Evolutionary conservation across 73 alveolate genomes (phyloP).

Genomic region (Tetrahymena malaccensis): DNA sequence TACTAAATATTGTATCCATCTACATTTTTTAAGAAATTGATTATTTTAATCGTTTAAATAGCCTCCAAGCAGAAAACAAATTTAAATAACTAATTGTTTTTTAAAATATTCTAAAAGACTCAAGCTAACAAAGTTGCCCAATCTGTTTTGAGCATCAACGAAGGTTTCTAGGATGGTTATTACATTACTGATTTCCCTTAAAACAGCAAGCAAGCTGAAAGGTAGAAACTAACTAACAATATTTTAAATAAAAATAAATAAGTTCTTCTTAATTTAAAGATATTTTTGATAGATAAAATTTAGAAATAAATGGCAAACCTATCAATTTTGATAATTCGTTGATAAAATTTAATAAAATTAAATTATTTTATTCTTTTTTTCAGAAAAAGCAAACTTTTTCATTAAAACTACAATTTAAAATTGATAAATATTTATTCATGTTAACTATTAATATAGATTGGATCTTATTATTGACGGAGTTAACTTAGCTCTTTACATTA

Average conservation of each 20-base stretch:
- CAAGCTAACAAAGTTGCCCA: not conserved
- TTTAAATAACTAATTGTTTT: not conserved
- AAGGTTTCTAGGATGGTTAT: not conserved
- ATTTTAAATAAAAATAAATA: not conserved
- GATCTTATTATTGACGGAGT: not conserved
- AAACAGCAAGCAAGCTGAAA: conserved; percentile 1
- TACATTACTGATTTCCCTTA: not conserved
- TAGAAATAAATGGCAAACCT: not conserved
- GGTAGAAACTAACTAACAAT: not conserved
- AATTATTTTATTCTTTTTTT: too few relatives aligned
- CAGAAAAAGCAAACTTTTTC: too few relatives aligned
- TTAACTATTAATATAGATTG: not conserved
- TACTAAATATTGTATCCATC: not conserved
- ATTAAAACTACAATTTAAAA: too few relatives aligned
- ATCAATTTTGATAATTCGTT: not conserved
- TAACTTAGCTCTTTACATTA: not conserved
- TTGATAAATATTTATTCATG: not conserved
- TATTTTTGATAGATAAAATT: not conserved
- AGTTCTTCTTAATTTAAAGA: not conserved
- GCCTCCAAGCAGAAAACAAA: not conserved
- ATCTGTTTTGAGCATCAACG: not conserved
- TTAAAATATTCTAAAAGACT: not conserved
- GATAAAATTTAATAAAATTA: too few relatives aligned
- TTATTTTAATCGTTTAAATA: not conserved
- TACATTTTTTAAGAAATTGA: not conserved